phyloP scores from a whole-genome alignment of 768 basidiomycete genomes.

The Hydnomerulius pinastri region DNA sequence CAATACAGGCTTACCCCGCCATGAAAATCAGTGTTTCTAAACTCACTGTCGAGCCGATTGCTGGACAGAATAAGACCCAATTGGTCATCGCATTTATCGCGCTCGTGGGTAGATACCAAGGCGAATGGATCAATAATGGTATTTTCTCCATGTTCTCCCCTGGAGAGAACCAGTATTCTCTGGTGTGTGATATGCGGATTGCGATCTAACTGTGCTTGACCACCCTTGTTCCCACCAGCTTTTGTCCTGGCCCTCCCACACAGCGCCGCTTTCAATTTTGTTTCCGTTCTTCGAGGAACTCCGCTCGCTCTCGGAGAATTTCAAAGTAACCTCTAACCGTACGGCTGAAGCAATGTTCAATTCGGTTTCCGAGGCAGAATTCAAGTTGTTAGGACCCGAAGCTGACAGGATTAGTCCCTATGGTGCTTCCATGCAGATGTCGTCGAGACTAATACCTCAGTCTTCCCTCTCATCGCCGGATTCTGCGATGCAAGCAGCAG shows the following conservation, averaged over 20 bases:
- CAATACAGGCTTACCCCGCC: constrained; percentile 2
- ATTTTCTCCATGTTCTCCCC: neutral
- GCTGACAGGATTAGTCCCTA: neutral
- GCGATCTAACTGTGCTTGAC: neutral
- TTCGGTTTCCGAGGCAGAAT: neutral
- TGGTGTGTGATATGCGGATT: neutral
- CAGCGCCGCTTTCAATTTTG: neutral
- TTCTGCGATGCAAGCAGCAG: neutral
- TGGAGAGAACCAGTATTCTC: neutral
- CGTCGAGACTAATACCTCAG: constrained; percentile 7
- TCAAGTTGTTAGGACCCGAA: neutral
- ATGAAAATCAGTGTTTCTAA: neutral
- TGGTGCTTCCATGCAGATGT: neutral
- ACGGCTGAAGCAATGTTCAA: constrained; percentile 2
- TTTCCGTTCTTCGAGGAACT: constrained; percentile 4
- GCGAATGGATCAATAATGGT: neutral
- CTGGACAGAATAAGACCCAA: neutral
- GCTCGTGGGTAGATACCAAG: constrained; percentile 5
- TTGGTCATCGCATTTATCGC: constrained; percentile 2
- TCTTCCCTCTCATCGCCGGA: neutral
- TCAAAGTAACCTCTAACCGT: neutral
- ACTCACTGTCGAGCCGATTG: neutral
- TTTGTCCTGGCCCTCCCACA: constrained; percentile 1
- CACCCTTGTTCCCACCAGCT: neutral
- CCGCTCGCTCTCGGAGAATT: neutral